These are phyloP conservation scores for Eucalyptus melliodora DNA, from an alignment of 345 rosid species.

Conservation along the genomic window DNA sequence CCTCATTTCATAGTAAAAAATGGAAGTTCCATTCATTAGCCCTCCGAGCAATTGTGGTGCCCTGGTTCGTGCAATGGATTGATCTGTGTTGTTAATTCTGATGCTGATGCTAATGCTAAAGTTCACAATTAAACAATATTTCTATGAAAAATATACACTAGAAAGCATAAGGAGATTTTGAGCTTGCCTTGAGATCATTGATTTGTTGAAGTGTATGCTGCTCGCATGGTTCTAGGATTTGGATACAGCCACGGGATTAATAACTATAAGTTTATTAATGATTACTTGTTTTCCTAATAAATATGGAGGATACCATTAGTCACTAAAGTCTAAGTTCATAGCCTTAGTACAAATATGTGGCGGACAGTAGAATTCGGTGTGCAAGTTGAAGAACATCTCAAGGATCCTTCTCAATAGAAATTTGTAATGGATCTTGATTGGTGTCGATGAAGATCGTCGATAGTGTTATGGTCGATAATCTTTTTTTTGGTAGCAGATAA, in stretches of 20 bases:
- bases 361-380: background rate
- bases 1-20: background rate
- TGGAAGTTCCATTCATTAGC: background rate
- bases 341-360: background rate
- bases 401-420: background rate
- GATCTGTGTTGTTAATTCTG: background rate
- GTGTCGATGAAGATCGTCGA: background rate
- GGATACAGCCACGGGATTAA: background rate
- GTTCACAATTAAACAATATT: background rate
- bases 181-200: background rate
- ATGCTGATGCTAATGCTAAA: background rate
- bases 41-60: background rate
- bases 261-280: background rate
- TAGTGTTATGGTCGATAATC: background rate
- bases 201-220: background rate
- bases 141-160: background rate
- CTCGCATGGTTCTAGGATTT: background rate
- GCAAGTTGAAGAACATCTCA: background rate
- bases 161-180: background rate
- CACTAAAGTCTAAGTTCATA: background rate
- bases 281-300: background rate
- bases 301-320: background rate
- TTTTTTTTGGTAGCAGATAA: background rate
- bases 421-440: background rate
- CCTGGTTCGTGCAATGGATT: background rate